A percentile compares a stretch with the other conserved stretches of the same genome.
These are phyloP conservation scores for Haplosporangium sp. DNA, from an alignment of 371 early-diverging fungal genomes.

Conservation along the genomic window DNA sequence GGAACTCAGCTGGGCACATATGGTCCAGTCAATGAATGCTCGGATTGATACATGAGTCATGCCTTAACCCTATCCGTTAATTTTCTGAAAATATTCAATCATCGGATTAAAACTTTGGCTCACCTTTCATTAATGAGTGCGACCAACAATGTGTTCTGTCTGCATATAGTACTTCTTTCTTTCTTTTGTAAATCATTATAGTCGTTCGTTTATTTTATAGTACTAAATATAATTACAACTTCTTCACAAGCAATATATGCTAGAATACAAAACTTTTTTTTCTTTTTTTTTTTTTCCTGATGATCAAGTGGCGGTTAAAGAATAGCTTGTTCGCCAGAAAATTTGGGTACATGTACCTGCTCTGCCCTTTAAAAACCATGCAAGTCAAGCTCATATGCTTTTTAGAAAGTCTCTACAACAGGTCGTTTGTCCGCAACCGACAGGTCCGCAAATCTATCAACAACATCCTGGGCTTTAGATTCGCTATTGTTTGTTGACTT, in stretches of 20 bases:
- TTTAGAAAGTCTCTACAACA: background rate
- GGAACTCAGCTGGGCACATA: constrained; percentile 24
- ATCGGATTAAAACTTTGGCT: no score
- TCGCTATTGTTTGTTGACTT: background rate
- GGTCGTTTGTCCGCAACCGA: constrained; percentile 7
- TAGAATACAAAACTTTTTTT: background rate
- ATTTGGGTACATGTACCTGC: background rate
- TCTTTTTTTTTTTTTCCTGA: background rate
- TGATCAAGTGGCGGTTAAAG: no score
- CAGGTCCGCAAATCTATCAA: constrained; percentile 7
- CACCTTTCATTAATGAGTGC: no score
- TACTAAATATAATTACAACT: background rate
- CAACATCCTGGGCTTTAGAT: background rate
- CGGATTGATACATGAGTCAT: constrained; percentile 9
- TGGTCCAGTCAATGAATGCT: constrained; percentile 41
- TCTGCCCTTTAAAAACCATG: background rate
- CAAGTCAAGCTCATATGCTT: background rate
- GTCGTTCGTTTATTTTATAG: background rate
- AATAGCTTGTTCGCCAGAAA: no score
- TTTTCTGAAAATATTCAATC: no score
- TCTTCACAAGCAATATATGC: background rate
- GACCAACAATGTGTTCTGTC: no score
- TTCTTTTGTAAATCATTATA: no score
- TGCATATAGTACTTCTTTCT: no score
- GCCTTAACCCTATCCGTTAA: no score